These are phyloP conservation scores for Ajuga chamaepitys DNA, from an alignment of 257 asterid species.

Conservation along the genomic window DNA sequence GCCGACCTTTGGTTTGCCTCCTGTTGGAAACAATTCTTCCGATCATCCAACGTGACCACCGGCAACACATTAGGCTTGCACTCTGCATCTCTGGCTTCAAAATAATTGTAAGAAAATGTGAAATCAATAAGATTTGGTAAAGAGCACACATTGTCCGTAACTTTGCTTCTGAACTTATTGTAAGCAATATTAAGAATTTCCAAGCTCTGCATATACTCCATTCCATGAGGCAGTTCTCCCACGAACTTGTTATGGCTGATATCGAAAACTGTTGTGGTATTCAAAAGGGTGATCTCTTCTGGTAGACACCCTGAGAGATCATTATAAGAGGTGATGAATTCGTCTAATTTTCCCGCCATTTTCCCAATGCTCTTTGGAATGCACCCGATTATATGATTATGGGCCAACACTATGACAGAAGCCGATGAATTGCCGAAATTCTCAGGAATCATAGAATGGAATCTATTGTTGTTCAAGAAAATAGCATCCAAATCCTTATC, in stretches of 20 bases:
- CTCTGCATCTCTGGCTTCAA: slow-evolving; percentile 25
- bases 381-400: slow-evolving; percentile 57
- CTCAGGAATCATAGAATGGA: slow-evolving; percentile 45
- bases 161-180: slow-evolving; percentile 44
- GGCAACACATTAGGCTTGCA: slow-evolving; percentile 19
- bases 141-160: slow-evolving; percentile 47
- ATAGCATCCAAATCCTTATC: slow-evolving; percentile 54
- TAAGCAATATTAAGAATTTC: slow-evolving; percentile 31
- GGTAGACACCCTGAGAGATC: slow-evolving; percentile 70
- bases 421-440: slow-evolving; percentile 65
- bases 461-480: slow-evolving; percentile 57
- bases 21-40: slow-evolving; percentile 44
- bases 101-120: slow-evolving; percentile 41
- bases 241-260: slow-evolving; percentile 41
- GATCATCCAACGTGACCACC: slow-evolving; percentile 22
- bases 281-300: slow-evolving; percentile 48
- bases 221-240: slow-evolving; percentile 50
- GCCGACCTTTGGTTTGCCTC: slow-evolving; percentile 37
- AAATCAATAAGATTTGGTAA: slow-evolving; percentile 43
- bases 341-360: slow-evolving; percentile 57
- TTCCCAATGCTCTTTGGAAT: slow-evolving; percentile 61
- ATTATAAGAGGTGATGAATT: slow-evolving; percentile 37
- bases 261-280: slow-evolving; percentile 40
- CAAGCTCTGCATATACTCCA: slow-evolving; percentile 38
- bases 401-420: slow-evolving; percentile 53